phyloP scores from a whole-genome alignment of 129 eudicot species.

The Lonicera japonica region DNA sequence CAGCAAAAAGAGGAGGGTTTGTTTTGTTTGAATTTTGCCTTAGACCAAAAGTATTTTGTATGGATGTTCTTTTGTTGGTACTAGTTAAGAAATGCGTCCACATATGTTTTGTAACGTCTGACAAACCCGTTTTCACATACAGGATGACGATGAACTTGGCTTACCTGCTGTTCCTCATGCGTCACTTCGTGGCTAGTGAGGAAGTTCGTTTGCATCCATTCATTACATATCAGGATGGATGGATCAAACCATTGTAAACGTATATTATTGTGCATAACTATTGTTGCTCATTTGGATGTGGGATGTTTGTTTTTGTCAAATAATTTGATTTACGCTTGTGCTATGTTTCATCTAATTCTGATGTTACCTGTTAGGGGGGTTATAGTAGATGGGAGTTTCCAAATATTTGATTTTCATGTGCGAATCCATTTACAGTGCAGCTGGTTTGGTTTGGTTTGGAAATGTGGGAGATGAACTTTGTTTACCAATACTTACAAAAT shows the following conservation, averaged over 20 bases:
- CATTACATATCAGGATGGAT: too few species aligned
- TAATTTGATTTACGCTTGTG: background rate
- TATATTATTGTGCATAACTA: constrained; percentile 31
- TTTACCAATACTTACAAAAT: too few species aligned
- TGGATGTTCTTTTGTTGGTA: too few species aligned
- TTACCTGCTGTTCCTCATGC: constrained; percentile 86
- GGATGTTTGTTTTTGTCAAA: background rate
- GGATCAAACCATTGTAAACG: constrained; percentile 14
- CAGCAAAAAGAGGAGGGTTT: too few species aligned
- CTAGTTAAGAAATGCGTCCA: too few species aligned
- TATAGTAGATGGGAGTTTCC: constrained; percentile 10
- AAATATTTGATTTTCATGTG: constrained; percentile 5
- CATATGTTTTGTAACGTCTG: background rate
- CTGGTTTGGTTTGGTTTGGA: too few species aligned
- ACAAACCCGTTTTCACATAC: constrained; percentile 2
- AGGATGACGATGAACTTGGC: constrained; percentile 91
- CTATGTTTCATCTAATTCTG: background rate
- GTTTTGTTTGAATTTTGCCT: background rate
- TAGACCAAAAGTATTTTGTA: too few species aligned
- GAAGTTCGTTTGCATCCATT: constrained; percentile 11
- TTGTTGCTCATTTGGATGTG: background rate
- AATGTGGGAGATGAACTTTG: too few species aligned
- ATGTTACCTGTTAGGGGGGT: background rate
- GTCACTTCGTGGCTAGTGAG: constrained; percentile 62
- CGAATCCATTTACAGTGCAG: too few species aligned